phyloP scores from a whole-genome alignment of 192 early-diverging fungal genomes.

The Kickxella alabastrina region DNA sequence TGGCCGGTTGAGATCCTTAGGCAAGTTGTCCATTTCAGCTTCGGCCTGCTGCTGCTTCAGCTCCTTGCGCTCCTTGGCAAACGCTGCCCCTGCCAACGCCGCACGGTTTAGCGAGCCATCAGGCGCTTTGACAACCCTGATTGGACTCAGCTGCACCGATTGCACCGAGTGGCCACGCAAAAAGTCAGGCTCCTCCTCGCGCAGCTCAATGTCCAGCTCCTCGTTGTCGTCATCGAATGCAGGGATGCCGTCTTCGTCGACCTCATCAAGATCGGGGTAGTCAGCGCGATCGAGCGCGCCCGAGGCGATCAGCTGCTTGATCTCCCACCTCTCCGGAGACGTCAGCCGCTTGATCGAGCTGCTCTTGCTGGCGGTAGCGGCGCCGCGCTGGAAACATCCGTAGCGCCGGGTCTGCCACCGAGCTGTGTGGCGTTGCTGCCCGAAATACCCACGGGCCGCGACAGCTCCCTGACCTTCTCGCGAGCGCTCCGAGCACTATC shows the following conservation, averaged over 20 bases:
- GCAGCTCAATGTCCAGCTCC: conserved; percentile 94
- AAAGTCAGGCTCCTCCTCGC: conserved; percentile 93
- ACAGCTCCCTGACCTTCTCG: neutral
- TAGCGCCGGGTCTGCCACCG: neutral
- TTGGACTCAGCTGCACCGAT: conserved; percentile 81
- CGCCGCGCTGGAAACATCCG: neutral
- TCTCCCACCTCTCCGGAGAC: conserved; percentile 94
- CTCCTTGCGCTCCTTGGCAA: conserved; percentile 94
- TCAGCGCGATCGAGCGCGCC: conserved; percentile 83
- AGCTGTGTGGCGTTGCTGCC: conserved; percentile 36
- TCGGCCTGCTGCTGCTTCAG: conserved; percentile 79
- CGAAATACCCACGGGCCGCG: conserved; percentile 9
- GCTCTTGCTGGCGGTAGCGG: neutral
- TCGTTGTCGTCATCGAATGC: conserved; percentile 88
- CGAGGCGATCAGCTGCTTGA: conserved; percentile 95
- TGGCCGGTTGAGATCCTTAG: conserved; percentile 80
- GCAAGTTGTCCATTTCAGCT: conserved; percentile 73
- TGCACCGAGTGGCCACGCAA: conserved; percentile 87
- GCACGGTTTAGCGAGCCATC: conserved; percentile 96
- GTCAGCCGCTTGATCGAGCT: conserved; percentile 76
- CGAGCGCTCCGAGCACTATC: neutral
- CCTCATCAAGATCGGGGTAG: conserved; percentile 86
- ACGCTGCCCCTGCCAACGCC: conserved; percentile 83
- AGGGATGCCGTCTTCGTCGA: conserved; percentile 64
- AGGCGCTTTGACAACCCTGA: conserved; percentile 98